A percentile compares a stretch with the other conserved stretches of the same genome.
Conservation (phyloP, 768 basidiomycete genomes). For the Exsudoporus frostii region DNA sequence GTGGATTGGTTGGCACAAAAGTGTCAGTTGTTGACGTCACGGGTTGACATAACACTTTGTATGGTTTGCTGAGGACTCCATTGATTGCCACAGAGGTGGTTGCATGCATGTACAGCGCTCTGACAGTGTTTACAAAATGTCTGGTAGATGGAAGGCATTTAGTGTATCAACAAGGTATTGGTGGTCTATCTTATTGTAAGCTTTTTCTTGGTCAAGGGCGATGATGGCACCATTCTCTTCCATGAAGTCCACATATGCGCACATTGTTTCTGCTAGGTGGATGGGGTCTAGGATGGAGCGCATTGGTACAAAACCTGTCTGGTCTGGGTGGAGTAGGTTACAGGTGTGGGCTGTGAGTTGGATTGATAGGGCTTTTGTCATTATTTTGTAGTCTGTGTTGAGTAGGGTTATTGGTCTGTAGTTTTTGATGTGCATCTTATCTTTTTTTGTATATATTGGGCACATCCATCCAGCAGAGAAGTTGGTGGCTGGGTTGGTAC, state of each 20-base stretch:
- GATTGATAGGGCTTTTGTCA: constrained; percentile 24
- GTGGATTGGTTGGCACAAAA: too few species aligned
- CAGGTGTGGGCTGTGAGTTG: constrained; percentile 14
- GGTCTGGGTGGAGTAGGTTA: constrained; percentile 21
- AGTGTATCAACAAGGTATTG: constrained; percentile 18
- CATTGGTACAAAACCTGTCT: constrained; percentile 36
- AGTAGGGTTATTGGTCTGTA: constrained; percentile 39
- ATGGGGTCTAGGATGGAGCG: constrained; percentile 34
- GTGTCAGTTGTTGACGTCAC: too few species aligned
- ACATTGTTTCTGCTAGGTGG: constrained; percentile 23
- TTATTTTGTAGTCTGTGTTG: constrained; percentile 33
- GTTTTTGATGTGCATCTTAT: neutral
- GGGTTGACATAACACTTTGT: too few species aligned
- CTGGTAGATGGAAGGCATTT: neutral
- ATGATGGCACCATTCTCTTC: constrained; percentile 29
- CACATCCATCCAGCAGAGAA: too few species aligned
- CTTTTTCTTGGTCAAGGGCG: constrained; percentile 37
- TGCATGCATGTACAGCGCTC: neutral
- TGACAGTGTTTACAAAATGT: neutral
- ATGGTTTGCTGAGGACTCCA: neutral
- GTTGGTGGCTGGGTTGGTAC: too few species aligned
- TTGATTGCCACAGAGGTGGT: neutral
- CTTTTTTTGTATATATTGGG: too few species aligned
- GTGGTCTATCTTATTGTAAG: constrained; percentile 35
- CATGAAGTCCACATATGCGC: constrained; percentile 11